Evolutionary conservation across 225 moss, liverwort and hornwort genomes (phyloP), one percentile per base, ranked within the genome.

Genomic region (Climacium dendroides): DNA sequence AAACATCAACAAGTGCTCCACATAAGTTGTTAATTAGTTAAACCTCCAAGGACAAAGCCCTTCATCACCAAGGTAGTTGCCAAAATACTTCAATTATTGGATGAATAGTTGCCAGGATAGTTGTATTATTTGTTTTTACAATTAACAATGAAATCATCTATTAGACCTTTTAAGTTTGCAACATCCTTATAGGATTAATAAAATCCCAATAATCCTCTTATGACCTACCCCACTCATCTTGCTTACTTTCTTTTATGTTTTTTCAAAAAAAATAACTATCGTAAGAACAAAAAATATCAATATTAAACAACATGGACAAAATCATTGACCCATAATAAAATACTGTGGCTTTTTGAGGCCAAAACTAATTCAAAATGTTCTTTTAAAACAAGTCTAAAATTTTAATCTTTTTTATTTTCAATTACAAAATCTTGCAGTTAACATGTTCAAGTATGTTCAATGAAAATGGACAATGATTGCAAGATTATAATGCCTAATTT

Each of bases 31-130:
- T 30, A 73, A 30, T 30, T 18, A 4, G n/a, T n/a, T n/a, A n/a
- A 19, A 1, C 43, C 0, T 43, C 43, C 4, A 16, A 71, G 16
- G 3, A 71, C 3, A 4, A 3, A 15, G 7, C 28, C 0, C 4
- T 8, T 71, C n/a, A n/a, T n/a, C n/a, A n/a, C n/a, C n/a, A n/a
- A n/a, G n/a, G n/a, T n/a, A n/a, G n/a, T n/a, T n/a, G n/a, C n/a
- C n/a, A n/a, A n/a, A n/a, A n/a, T n/a, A n/a, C n/a, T n/a, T n/a
- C n/a, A n/a, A n/a, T n/a, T n/a, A n/a, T n/a, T n/a, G n/a, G n/a
- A n/a, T n/a, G n/a, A n/a, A n/a, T n/a, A n/a, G n/a, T n/a, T n/a
- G n/a, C n/a, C n/a, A n/a, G n/a, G n/a, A n/a, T n/a, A n/a, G n/a
- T n/a, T n/a, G 26, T 15, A 71, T 26, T 71, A 8, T 9, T 41